Base-by-base conservation (phyloP, 140 eudicot species). In the Erigeron philadelphicus region DNA sequence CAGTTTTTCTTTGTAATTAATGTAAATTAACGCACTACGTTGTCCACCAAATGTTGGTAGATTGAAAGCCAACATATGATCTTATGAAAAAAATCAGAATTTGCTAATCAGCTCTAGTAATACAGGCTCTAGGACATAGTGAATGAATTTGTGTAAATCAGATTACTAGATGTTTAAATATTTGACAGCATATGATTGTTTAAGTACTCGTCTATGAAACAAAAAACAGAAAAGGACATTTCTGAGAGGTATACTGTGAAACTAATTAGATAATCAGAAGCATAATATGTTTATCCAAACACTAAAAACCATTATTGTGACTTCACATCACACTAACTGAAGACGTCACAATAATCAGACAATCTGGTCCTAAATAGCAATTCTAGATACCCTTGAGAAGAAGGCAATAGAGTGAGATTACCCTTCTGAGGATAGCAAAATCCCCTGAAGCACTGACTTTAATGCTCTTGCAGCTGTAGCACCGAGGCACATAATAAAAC, bases 401-500 rank as follows among this genome's bases (percentile, higher is more conserved):
- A 59, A 48, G 67, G 45, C 58, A 9, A 38, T 66, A 64, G 55
- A 62, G 67, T 9, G 54, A 61, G 13, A 57, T 74, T 88, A 92
- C 98, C 95, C 96, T 75, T 92, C 98, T 18, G 98, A 88, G 68
- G 98, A 82, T 49, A 92, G 85, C 83, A 88, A 86, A 70, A 92
- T 92, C 58, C 98, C 98, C 77, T 91, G 97, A 74, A 91, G 87
- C 64, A 91, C 96, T 1, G 97, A 86, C 80, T 88, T 92, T 57
- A 92, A 83, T 50, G 98, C 98, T 71, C 98, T 89, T 62, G 96
- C 98, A 84, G 98, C 96, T 73, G 96, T 92, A 44, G 98, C 98
- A 61, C 87, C 96, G 56, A 92, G 68, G 73, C 98, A 92, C 85
- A 92, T 83, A 52, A 92, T 78, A 74, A 92, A 92, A 50, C 97